phyloP scores from a whole-genome alignment of 2,329 filamentous ascomycete species.

The Colletotrichum sp. region DNA sequence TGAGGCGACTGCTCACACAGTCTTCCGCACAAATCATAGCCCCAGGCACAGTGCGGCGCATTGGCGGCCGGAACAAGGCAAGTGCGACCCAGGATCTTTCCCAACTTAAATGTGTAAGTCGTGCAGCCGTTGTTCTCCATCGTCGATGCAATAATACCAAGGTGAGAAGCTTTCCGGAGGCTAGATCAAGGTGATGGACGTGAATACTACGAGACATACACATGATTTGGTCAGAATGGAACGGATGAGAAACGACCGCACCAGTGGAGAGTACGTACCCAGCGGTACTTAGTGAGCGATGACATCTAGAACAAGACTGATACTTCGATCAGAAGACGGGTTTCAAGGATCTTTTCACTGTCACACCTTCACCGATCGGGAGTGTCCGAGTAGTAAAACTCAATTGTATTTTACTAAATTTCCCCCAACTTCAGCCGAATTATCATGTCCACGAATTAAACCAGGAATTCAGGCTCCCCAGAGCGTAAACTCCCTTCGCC shows the following conservation, averaged over 20 bases:
- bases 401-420: not conserved
- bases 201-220: not conserved
- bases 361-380: not conserved
- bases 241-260: not conserved
- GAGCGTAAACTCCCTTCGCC: not conserved
- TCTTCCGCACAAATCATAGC: fast-evolving
- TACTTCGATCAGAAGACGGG: not conserved
- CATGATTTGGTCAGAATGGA: not conserved
- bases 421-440: slow-evolving; percentile 8
- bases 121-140: not conserved
- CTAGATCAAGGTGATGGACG: not conserved
- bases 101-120: not conserved
- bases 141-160: not conserved
- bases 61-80: not conserved
- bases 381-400: not conserved
- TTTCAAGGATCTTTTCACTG: not conserved
- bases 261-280: not conserved
- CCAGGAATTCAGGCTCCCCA: slow-evolving; percentile 1
- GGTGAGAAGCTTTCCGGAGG: not conserved
- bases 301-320: not conserved
- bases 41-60: not conserved
- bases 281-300: not conserved
- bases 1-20: not conserved
- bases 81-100: not conserved
- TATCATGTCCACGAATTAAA: slow-evolving; percentile 4